Conservation (phyloP, 1,284 basidiomycete species). For the Microbotryum saponariae region DNA sequence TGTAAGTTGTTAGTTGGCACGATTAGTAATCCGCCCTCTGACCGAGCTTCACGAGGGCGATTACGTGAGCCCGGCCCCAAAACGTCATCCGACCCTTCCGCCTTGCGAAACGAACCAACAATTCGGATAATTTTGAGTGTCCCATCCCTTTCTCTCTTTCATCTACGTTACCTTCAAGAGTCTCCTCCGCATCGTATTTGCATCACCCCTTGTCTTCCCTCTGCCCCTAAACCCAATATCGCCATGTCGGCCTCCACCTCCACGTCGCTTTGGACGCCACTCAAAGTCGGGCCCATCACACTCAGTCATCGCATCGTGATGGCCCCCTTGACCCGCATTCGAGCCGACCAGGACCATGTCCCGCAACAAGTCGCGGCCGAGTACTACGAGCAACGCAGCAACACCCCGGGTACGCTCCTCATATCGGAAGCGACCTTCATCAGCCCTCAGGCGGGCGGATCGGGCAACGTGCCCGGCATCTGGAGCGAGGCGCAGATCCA, state of each 20-base stretch:
- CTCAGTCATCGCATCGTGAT: conserved; percentile 49
- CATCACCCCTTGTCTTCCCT: not conserved
- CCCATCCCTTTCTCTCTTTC: not conserved
- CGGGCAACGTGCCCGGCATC: conserved; percentile 45
- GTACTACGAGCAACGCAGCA: conserved; percentile 49
- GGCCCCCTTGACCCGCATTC: conserved; percentile 47
- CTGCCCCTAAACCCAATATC: not conserved
- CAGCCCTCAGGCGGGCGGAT: conserved; percentile 36
- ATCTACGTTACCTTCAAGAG: not conserved
- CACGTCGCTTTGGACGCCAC: conserved; percentile 46
- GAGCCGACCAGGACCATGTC: conserved; percentile 38
- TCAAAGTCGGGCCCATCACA: conserved; percentile 43
- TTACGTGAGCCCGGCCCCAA: no score
- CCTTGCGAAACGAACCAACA: not conserved
- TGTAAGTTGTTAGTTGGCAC: no score
- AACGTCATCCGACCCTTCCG: not conserved
- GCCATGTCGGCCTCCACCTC: not conserved
- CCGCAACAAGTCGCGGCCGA: conserved; percentile 31
- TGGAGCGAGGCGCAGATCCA: conserved; percentile 47
- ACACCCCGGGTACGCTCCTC: conserved; percentile 47
- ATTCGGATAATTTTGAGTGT: not conserved
- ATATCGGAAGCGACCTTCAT: conserved; percentile 50
- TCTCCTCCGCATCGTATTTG: not conserved
- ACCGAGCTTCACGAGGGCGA: no score
- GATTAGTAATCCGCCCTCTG: no score